These are phyloP conservation scores for Globisporangium nunn DNA, from an alignment of 352 stramenopile species.

Conservation along the genomic window DNA sequence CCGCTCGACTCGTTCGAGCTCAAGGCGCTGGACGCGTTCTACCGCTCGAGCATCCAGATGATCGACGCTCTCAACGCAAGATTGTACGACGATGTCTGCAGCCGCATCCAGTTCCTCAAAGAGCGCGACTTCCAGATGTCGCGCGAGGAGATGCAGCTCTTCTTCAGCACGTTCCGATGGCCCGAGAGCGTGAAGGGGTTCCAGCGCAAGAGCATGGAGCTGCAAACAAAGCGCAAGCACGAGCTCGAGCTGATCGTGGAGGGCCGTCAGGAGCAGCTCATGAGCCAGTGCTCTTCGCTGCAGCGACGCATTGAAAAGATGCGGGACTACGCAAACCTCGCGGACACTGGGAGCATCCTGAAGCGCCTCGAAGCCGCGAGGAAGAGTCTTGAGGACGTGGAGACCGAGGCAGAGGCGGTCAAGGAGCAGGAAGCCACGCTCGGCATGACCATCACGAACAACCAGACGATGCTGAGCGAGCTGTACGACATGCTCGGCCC, in stretches of 20 bases:
- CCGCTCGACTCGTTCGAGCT: constrained; percentile 88
- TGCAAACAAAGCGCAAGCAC: constrained; percentile 85
- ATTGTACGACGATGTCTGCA: constrained; percentile 72
- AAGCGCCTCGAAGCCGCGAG: constrained; percentile 74
- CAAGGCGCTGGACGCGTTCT: constrained; percentile 84
- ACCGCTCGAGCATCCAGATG: constrained; percentile 57
- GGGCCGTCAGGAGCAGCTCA: constrained; percentile 83
- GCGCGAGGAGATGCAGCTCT: constrained; percentile 87
- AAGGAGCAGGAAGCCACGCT: constrained; percentile 86
- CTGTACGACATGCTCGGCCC: constrained; percentile 77
- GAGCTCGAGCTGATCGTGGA: constrained; percentile 88
- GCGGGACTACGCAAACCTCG: constrained; percentile 80
- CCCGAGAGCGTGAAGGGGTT: constrained; percentile 89
- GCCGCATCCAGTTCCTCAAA: constrained; percentile 84
- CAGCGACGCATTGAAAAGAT: constrained; percentile 89
- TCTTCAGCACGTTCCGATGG: constrained; percentile 89
- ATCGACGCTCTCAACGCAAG: constrained; percentile 69
- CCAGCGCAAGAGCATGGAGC: constrained; percentile 87
- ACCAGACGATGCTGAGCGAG: constrained; percentile 63
- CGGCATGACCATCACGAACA: constrained; percentile 77
- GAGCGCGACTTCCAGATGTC: constrained; percentile 82
- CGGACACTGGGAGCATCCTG: constrained; percentile 70
- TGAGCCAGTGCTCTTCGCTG: constrained; percentile 65
- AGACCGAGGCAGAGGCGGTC: constrained; percentile 79
- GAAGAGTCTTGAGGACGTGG: constrained; percentile 75